Evolutionary conservation across 169 alveolate genomes (phyloP).

Genomic region (Nephromyces sp.): DNA sequence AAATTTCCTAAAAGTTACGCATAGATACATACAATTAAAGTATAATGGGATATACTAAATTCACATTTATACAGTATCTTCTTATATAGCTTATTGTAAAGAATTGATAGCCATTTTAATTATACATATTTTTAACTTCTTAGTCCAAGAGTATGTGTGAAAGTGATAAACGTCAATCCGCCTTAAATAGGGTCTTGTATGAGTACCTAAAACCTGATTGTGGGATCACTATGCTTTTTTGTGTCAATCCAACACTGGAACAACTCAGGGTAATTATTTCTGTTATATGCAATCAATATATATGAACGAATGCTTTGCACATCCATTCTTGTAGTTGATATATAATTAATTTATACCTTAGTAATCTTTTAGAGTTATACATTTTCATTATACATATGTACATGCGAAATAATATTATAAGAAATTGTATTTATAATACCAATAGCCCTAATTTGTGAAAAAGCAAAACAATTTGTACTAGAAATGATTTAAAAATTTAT

Average conservation of each 20-base stretch:
- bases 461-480: neutral
- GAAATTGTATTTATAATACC: neutral
- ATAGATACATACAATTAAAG: too few species aligned
- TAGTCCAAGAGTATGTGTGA: too few species aligned
- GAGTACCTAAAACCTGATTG: conserved; percentile 13
- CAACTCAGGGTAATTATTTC: neutral
- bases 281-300: neutral
- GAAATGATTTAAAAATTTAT: too few species aligned
- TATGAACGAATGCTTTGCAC: neutral
- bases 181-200: conserved; percentile 3
- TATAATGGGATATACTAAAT: too few species aligned
- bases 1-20: too few species aligned
- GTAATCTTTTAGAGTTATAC: neutral
- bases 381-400: neutral
- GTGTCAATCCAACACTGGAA: conserved; percentile 5
- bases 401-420: neutral
- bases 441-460: neutral
- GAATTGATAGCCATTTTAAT: neutral
- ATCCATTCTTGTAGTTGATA: neutral
- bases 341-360: too few species aligned
- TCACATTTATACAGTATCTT: too few species aligned
- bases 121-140: neutral
- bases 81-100: neutral
- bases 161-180: conserved; percentile 9
- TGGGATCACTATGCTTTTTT: conserved; percentile 10